Percentiles rank a stretch among this genome's conserved stretches.
Conservation (phyloP, 352 stramenopile genomes). For the Globisporangium recalcitrans region DNA sequence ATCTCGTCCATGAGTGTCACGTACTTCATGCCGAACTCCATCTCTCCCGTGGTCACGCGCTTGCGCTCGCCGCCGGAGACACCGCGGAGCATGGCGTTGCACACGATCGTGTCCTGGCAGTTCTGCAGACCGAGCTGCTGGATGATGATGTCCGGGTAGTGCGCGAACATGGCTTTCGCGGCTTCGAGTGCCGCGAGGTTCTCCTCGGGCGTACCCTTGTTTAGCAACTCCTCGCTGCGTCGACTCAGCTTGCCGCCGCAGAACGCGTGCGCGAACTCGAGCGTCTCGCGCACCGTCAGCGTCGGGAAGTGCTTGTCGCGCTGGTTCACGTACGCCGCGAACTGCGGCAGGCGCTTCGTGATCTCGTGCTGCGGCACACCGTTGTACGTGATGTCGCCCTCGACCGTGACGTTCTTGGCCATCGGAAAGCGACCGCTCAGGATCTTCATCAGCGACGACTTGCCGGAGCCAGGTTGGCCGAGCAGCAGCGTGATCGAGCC, state of each 20-base stretch:
- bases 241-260: constrained; percentile 21
- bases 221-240: neutral
- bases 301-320: too few species aligned
- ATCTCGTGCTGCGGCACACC: too few species aligned
- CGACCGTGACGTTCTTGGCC: too few species aligned
- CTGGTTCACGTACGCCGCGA: too few species aligned
- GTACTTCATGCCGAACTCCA: constrained; percentile 69
- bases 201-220: constrained; percentile 25
- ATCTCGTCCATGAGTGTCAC: constrained; percentile 89
- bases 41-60: constrained; percentile 73
- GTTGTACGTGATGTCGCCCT: too few species aligned
- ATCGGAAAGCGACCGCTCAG: too few species aligned
- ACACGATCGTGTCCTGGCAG: constrained; percentile 40
- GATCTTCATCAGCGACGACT: too few species aligned
- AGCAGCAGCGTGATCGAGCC: too few species aligned
- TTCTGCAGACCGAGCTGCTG: constrained; percentile 24
- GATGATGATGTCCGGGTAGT: constrained; percentile 31
- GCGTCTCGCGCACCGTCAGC: constrained; percentile 23
- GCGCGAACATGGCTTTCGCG: constrained; percentile 11
- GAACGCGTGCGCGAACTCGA: constrained; percentile 40
- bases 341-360: too few species aligned
- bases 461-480: too few species aligned
- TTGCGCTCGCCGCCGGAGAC: constrained; percentile 64
- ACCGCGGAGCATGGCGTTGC: constrained; percentile 44
- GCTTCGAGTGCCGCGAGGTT: constrained; percentile 14